Base-by-base conservation (phyloP, 202 grass and related monocot species). In the Panicum hallii region DNA sequence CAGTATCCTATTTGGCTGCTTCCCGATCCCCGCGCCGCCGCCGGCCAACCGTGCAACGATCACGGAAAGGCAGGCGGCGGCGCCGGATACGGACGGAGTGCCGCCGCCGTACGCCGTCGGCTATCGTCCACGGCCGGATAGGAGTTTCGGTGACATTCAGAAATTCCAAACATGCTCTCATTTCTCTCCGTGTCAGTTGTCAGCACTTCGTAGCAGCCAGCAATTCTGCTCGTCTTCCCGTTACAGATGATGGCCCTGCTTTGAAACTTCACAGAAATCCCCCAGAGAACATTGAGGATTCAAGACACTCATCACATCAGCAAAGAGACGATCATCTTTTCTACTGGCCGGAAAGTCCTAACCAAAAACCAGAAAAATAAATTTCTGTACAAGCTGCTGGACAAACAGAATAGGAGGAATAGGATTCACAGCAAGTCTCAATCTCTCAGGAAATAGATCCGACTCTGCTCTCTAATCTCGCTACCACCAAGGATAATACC, bases 311-410 rank as follows among this genome's bases (percentile, higher is more conserved):
- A 46, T 73, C 47, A 53, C 48, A 68, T 53, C 13, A 36, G 42
- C 7, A 58, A 72, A 71, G 16, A 38, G 45, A 23, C 7, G 44
- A 3, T 5, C 43, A 26, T 42, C 26, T 53, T 73, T 38, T 50
- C 45, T 60, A 78, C 54, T 52, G 12, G 17, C 23, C 34, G 50
- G 70, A 23, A 42, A 12, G 11, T 54, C 77, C 77, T 86, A 80
- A 47, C 12, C 58, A 42, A 55, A 26, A 55, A 40, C 62, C 53
- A 65, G 36, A 40, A 64, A 71, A 11, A 11, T 8, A 61, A 4
- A 34, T 20, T 79, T 79, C 67, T 84, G 87, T 84, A 88, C 87
- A 88, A 55, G 75, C 75, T 57, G 74, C 63, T 40, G 53, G 41
- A 68, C 43, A 57, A 83, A 34, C 63, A 60, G 22, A 70, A 63